Base-by-base conservation (phyloP, 345 rosid species). In the Gossypioides kirkii region DNA sequence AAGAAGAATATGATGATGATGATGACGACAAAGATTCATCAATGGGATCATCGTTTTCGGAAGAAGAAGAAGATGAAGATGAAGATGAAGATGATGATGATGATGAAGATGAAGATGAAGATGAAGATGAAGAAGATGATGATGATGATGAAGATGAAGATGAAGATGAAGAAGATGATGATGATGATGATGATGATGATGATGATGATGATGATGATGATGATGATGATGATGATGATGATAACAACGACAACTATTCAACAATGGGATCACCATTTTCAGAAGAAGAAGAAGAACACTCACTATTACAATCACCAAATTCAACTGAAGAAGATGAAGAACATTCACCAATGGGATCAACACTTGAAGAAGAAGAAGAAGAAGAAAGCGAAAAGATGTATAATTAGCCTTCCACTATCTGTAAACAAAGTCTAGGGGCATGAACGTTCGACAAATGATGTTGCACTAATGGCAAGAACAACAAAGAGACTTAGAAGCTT, bases 371-470 rank as follows among this genome's bases (percentile, higher is more conserved):
- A 42, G 77, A 45, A 42, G 45, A 42, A 43, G 47, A 43, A 43
- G 47, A 43, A 10, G 47, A 43, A 43, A 10, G 12, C 64, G 53
- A 71, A 71, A 76, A 60, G 22, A 54, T 11, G 32, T 12, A 45
- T 22, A 74, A 32, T 53, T 53, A 68, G 49, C 77, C 45, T 20
- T 45, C 50, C 53, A 58, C 42, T 26, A 47, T 12, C 71, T 2
- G 80, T 5, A 38, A 78, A 77, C 28, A 76, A 61, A 61, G 47
- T 6, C 10, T 13, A 5, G 45, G 56, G 66, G 38, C 69, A 74
- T 61, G 77, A 69, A 36, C 2, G 25, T 36, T 36, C 41, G 2
- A 32, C 4, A 49, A 42, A 43, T 9, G 25, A 3, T 62, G 20
- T 38, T 10, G 11, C 60, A 56, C 18, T 45, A 18, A 54, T 17